phyloP scores from a whole-genome alignment of 73 alveolate genomes.

The Symbiodinium natans region DNA sequence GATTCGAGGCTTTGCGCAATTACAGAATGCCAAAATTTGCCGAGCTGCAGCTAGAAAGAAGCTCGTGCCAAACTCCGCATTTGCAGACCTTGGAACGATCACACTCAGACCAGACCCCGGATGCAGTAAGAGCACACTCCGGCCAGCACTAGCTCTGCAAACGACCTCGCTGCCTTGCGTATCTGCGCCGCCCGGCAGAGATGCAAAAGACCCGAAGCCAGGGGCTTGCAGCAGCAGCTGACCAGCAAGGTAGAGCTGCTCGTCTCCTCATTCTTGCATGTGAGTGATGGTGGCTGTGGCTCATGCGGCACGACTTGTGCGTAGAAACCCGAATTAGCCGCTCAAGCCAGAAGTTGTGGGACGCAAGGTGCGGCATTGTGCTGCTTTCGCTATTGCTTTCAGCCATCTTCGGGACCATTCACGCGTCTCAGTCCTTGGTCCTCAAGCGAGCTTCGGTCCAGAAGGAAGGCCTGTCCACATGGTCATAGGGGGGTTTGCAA shows the following conservation, averaged over 20 bases:
- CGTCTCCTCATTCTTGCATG: background rate
- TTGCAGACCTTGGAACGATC: background rate
- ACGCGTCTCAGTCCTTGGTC: background rate
- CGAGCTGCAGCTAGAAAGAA: background rate
- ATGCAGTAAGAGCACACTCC: background rate
- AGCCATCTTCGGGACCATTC: too few relatives aligned
- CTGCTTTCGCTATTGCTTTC: too few relatives aligned
- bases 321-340: too few relatives aligned
- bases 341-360: too few relatives aligned
- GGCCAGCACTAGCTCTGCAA: background rate
- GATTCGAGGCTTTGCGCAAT: too few relatives aligned
- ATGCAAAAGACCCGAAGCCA: conserved; percentile 53
- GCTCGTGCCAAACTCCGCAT: background rate
- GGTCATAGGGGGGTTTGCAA: background rate
- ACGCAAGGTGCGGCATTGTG: too few relatives aligned
- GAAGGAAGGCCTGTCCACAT: conserved; percentile 15
- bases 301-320: too few relatives aligned
- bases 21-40: too few relatives aligned
- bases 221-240: conserved; percentile 8
- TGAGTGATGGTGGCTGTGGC: too few relatives aligned
- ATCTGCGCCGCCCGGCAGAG: background rate
- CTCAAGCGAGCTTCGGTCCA: conserved; percentile 52
- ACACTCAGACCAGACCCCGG: background rate
- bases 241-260: conserved; percentile 8
- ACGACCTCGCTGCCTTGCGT: background rate